Evolutionary conservation across 2,329 filamentous ascomycete genomes (phyloP), one percentile per base, ranked within the genome.

Genomic region (Aschersonia sp.): DNA sequence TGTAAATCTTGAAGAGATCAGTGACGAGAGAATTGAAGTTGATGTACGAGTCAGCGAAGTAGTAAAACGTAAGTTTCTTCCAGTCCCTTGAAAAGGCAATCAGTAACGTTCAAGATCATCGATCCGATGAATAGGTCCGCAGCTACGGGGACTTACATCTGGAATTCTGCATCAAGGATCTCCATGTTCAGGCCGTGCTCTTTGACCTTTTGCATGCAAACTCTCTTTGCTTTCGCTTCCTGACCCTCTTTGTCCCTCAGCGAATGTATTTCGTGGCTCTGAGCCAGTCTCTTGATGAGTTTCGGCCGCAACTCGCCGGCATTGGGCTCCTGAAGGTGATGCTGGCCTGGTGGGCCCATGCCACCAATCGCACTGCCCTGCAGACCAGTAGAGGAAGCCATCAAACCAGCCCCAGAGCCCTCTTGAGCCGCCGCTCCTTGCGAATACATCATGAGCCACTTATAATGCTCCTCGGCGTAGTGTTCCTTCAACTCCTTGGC

Each of bases 61-160:
- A 98, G 70, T 96, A 98, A 67, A 97, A 97, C 0, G 94, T 98
- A 48, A 98, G 71, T 64, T 98, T 98, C 68, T 97, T 95, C 81
- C 88, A 96, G 63, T 98, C 92, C 82, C 90, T 96, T 56, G 31
- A 9, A 35, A 12, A 22, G n/a, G 22, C 22, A 22, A 22, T 22
- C 9, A 11, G 47, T 58, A 49, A 54, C 54, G 14, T 43, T 14
- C 12, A 40, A 30, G 14, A 43, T 30, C 12, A 6, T 37, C 35
- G 8, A 37, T 12, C 35, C 12, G 8, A 9, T 8, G 35, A 37
- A 37, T 5, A 12, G 35, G 1, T 12, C 35, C 35, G 8, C 8
- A 37, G 8, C 35, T 37, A 5, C 8, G 35, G 12, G 35, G 30
- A 75, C 86, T 77, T 72, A 94, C 90, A 95, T 94, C 61, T 98